A percentile compares a stretch with the other conserved stretches of the same genome.
phyloP scores from a whole-genome alignment of 2,329 filamentous ascomycete species.

The Remersonia thermophila region DNA sequence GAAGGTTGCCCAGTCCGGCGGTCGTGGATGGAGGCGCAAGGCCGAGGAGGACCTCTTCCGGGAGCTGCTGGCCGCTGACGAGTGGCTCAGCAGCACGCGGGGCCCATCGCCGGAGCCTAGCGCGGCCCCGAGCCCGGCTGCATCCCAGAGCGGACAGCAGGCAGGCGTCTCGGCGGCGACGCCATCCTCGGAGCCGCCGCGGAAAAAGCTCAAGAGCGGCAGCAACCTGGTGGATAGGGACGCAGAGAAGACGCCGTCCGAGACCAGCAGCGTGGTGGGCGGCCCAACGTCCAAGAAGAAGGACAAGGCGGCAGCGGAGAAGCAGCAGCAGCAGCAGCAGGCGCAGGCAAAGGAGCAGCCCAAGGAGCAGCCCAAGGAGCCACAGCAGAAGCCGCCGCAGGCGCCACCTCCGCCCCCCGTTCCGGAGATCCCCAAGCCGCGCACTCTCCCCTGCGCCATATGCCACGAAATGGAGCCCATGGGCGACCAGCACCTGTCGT shows the following conservation, averaged over 20 bases:
- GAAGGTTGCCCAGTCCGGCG: slow-evolving; percentile 69
- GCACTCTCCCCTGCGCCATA: slow-evolving; percentile 70
- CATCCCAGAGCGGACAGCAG: slow-evolving; percentile 15
- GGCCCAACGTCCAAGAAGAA: slow-evolving; percentile 41
- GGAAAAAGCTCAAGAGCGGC: slow-evolving; percentile 51
- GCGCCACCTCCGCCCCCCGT: slow-evolving; percentile 47
- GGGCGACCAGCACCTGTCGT: slow-evolving; percentile 63
- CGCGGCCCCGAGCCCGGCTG: slow-evolving; percentile 20
- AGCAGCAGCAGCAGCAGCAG: slow-evolving; percentile 5
- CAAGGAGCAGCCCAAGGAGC: background rate
- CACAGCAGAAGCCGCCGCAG: slow-evolving; percentile 28
- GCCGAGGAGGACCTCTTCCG: slow-evolving; percentile 84
- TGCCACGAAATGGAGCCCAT: slow-evolving; percentile 63
- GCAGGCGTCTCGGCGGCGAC: slow-evolving; percentile 8
- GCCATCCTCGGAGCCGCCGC: slow-evolving; percentile 38
- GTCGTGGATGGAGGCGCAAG: slow-evolving; percentile 73
- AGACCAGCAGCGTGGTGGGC: slow-evolving; percentile 30
- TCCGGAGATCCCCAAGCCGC: slow-evolving; percentile 69
- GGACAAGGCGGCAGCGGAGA: slow-evolving; percentile 44
- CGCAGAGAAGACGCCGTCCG: slow-evolving; percentile 28
- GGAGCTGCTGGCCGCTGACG: slow-evolving; percentile 54
- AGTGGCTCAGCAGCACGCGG: slow-evolving; percentile 38
- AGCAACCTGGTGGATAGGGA: slow-evolving; percentile 33
- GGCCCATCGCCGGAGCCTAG: slow-evolving; percentile 26
- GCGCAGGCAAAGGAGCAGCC: background rate